phyloP scores from a whole-genome alignment of 768 basidiomycete species.

The Boletus subcaerulescens region DNA sequence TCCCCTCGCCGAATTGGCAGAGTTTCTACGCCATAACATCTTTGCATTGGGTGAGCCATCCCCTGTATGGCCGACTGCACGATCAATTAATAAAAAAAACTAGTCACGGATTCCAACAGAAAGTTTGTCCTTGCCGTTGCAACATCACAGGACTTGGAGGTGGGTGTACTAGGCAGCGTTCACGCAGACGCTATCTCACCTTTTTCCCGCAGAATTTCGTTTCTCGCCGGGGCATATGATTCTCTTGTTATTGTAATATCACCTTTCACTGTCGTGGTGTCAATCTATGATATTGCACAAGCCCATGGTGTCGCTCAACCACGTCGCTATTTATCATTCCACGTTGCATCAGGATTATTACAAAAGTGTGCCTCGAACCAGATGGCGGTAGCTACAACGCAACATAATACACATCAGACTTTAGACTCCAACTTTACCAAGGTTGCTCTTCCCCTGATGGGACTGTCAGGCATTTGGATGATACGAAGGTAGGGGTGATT shows the following conservation, averaged over 20 bases:
- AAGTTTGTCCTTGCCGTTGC: constrained; percentile 85
- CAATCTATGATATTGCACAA: background rate
- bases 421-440: no score
- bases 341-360: background rate
- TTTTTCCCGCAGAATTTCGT: constrained; percentile 25
- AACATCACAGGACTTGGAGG: constrained; percentile 71
- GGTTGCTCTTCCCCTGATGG: no score
- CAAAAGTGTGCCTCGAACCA: background rate
- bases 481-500: no score
- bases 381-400: background rate
- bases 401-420: no score
- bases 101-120: constrained; percentile 79
- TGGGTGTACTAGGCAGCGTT: background rate
- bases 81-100: background rate
- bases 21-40: constrained; percentile 66
- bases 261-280: background rate
- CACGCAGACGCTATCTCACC: background rate
- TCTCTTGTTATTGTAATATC: background rate
- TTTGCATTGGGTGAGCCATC: constrained; percentile 68
- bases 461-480: no score
- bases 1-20: constrained; percentile 76
- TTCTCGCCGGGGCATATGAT: constrained; percentile 27
- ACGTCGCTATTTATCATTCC: no score
- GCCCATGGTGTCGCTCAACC: no score
- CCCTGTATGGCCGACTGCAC: background rate